A percentile compares a stretch with the other conserved stretches of the same genome.
Evolutionary conservation across 176 grass and related monocot genomes (phyloP).

Genomic region (Guadua angustifolia): DNA sequence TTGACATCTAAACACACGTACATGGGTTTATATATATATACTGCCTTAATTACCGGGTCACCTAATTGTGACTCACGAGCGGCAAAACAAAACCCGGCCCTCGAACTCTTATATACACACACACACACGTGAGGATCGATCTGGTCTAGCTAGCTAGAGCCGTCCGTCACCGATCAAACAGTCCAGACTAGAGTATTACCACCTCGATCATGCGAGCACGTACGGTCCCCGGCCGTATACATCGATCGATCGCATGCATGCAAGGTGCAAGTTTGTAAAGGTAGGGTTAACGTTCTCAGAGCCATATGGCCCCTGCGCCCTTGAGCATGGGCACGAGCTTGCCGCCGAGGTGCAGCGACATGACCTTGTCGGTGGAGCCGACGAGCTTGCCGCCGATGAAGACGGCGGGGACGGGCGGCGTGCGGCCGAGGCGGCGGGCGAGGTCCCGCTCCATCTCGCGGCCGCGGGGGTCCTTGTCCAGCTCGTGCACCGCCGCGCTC

Average conservation of each 20-base stretch:
- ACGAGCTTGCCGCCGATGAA: conserved; percentile 67
- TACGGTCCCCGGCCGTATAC: too few species aligned
- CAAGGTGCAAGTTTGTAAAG: neutral
- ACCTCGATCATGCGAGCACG: too few species aligned
- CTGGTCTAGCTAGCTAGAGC: neutral
- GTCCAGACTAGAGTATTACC: neutral
- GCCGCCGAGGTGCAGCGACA: conserved; percentile 63
- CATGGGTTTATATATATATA: neutral
- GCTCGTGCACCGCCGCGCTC: conserved; percentile 58
- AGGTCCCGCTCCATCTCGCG: conserved; percentile 66
- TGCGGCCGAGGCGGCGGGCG: conserved; percentile 44
- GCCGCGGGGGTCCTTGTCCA: conserved; percentile 62
- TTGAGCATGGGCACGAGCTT: conserved; percentile 66
- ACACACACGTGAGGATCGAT: neutral
- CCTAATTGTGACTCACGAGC: neutral
- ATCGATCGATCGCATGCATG: neutral
- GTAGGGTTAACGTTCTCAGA: conserved; percentile 39
- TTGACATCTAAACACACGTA: neutral
- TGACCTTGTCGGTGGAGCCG: conserved; percentile 65
- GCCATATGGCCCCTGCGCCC: conserved; percentile 61
- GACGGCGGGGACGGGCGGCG: conserved; percentile 53
- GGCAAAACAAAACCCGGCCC: neutral
- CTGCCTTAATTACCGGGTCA: too few species aligned
- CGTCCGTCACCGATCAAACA: neutral
- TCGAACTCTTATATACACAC: neutral